Evolutionary conservation across 1,139 yeast species (phyloP).

Genomic region (Taphrina confusa): DNA sequence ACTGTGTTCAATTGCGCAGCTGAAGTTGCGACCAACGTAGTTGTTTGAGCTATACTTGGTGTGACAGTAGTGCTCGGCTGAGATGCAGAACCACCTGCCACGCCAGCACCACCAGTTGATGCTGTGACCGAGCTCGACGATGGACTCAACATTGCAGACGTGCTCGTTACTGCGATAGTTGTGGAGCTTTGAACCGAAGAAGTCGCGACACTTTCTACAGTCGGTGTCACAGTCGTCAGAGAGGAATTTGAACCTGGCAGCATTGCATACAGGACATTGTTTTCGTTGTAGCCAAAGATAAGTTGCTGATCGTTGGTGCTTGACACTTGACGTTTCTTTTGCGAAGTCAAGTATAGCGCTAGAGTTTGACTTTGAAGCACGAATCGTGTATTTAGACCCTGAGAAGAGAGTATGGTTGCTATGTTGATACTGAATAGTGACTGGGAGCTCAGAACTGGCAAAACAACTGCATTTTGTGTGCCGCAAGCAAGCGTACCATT

Average conservation of each 20-base stretch:
- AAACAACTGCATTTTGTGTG: background rate
- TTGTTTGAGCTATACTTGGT: too few species aligned
- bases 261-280: conserved; percentile 2
- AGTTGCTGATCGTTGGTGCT: background rate
- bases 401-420: background rate
- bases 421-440: conserved; percentile 2
- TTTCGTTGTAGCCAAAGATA: background rate
- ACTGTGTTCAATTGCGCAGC: too few species aligned
- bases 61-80: too few species aligned
- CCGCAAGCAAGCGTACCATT: conserved; percentile 20
- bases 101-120: background rate
- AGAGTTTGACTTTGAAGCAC: background rate
- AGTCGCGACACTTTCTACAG: background rate
- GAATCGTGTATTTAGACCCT: background rate
- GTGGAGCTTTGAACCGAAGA: background rate
- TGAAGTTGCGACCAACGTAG: too few species aligned
- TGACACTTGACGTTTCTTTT: background rate
- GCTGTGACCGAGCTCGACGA: background rate
- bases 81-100: background rate
- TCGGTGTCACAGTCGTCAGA: conserved; percentile 4
- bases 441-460: background rate
- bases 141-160: too few species aligned
- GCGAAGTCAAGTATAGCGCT: background rate
- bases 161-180: too few species aligned
- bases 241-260: conserved; percentile 4